Conservation (phyloP, 2,329 filamentous ascomycete genomes). For the Paecilomyces sp. region DNA sequence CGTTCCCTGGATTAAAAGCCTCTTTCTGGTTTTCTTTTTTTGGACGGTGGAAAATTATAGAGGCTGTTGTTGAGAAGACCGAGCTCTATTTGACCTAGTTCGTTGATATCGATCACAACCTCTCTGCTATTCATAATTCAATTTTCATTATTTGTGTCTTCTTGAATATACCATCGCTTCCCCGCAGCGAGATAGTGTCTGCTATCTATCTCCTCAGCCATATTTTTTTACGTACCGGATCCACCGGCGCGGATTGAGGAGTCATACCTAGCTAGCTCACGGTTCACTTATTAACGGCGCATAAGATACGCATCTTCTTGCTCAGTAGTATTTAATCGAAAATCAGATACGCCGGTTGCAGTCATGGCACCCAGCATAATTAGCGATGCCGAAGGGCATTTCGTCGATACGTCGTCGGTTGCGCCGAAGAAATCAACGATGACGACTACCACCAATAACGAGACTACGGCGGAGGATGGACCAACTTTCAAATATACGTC, state of each 20-base stretch:
- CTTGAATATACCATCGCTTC: background rate
- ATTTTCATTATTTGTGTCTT: background rate
- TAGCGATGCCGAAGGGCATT: background rate
- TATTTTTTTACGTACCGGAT: background rate
- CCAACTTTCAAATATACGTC: constrained; percentile 2
- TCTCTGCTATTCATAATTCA: background rate
- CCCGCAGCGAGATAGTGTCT: background rate
- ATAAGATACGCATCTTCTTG: background rate
- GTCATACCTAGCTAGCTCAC: background rate
- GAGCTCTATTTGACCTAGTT: background rate
- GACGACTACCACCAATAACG: background rate
- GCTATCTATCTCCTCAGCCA: background rate
- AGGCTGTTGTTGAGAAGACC: background rate
- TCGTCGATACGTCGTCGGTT: background rate
- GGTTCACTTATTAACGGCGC: background rate
- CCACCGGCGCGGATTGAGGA: background rate
- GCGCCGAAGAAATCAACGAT: background rate
- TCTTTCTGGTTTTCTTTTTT: background rate
- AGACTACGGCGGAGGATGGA: background rate
- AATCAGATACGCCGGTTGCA: background rate
- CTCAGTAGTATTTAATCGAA: background rate
- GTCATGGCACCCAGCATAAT: background rate
- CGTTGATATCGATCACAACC: background rate
- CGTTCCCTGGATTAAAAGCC: background rate
- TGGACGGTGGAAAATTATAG: background rate